Evolutionary conservation across 2,329 filamentous ascomycete species (phyloP).

Genomic region (Hymenotorrendiella dingleyae): DNA sequence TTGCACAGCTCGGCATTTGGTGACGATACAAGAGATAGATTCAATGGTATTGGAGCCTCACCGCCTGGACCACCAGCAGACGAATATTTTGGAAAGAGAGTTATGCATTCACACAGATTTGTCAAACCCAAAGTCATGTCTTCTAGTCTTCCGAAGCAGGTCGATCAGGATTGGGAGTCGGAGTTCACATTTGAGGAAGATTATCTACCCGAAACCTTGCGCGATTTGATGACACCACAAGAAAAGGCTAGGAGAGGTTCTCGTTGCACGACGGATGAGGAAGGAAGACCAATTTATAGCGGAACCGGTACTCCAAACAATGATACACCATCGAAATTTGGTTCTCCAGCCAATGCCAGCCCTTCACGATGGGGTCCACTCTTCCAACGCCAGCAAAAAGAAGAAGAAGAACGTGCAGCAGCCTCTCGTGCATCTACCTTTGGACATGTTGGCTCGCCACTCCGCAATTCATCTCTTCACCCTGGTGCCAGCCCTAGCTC

Average conservation of each 20-base stretch:
- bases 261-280: constrained; percentile 46
- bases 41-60: constrained; percentile 43
- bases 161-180: constrained; percentile 58
- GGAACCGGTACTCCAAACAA: constrained; percentile 37
- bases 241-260: constrained; percentile 62
- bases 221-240: constrained; percentile 60
- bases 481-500: constrained; percentile 40
- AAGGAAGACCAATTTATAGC: constrained; percentile 36
- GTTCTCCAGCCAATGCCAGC: constrained; percentile 52
- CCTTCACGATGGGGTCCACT: constrained; percentile 56
- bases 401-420: constrained; percentile 41
- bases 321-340: constrained; percentile 48
- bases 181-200: constrained; percentile 84
- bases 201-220: constrained; percentile 69
- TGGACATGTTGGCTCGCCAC: constrained; percentile 59
- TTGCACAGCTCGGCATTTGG: constrained; percentile 64
- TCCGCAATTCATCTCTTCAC: constrained; percentile 57
- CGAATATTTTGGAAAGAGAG: constrained; percentile 64
- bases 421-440: constrained; percentile 47
- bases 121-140: constrained; percentile 62
- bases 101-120: constrained; percentile 64
- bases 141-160: constrained; percentile 57
- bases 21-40: constrained; percentile 53
- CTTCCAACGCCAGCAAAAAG: constrained; percentile 49
- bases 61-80: constrained; percentile 37